Percentiles rank a stretch among this genome's conserved stretches.
These are phyloP conservation scores for Phtheirospermum japonicum DNA, from an alignment of 257 asterid genomes.

Conservation along the genomic window DNA sequence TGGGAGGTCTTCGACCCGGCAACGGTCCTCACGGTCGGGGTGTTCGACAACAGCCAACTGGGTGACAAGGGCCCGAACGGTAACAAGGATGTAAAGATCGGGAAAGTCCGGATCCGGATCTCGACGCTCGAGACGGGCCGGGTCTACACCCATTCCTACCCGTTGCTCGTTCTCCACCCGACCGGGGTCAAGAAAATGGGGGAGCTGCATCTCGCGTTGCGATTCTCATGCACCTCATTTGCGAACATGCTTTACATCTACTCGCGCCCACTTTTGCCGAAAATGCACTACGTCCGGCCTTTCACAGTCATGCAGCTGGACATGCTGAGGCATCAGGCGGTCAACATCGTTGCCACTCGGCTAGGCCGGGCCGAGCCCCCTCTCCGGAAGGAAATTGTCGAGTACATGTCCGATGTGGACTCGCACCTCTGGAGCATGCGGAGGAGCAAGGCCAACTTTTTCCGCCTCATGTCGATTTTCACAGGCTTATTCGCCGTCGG, in stretches of 20 bases:
- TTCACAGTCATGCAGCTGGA: constrained; percentile 78
- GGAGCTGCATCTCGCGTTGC: constrained; percentile 73
- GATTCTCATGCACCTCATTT: constrained; percentile 76
- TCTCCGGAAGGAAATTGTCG: constrained; percentile 79
- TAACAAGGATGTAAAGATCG: constrained; percentile 62
- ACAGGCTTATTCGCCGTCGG: constrained; percentile 67
- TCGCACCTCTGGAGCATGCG: constrained; percentile 97
- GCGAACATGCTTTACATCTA: constrained; percentile 68
- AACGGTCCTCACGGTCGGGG: constrained; percentile 88
- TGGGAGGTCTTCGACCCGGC: constrained; percentile 97
- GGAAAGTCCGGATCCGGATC: constrained; percentile 85
- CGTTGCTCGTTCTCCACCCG: constrained; percentile 74
- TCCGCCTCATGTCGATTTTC: constrained; percentile 77
- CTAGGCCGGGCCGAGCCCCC: constrained; percentile 87
- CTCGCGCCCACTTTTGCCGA: constrained; percentile 71
- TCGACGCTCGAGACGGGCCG: constrained; percentile 85
- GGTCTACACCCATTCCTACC: constrained; percentile 86
- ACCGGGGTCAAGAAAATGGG: constrained; percentile 93
- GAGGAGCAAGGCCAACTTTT: constrained; percentile 86
- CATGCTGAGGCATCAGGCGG: constrained; percentile 85
- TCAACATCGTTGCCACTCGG: constrained; percentile 70
- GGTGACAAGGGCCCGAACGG: constrained; percentile 52
- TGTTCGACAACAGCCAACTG: constrained; percentile 73
- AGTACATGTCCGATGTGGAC: constrained; percentile 86
- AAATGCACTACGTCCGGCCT: constrained; percentile 86